A percentile compares a stretch with the other conserved stretches of the same genome.
Evolutionary conservation across 139 green algal species (phyloP).

Genomic region (Volvox reticuliferus): DNA sequence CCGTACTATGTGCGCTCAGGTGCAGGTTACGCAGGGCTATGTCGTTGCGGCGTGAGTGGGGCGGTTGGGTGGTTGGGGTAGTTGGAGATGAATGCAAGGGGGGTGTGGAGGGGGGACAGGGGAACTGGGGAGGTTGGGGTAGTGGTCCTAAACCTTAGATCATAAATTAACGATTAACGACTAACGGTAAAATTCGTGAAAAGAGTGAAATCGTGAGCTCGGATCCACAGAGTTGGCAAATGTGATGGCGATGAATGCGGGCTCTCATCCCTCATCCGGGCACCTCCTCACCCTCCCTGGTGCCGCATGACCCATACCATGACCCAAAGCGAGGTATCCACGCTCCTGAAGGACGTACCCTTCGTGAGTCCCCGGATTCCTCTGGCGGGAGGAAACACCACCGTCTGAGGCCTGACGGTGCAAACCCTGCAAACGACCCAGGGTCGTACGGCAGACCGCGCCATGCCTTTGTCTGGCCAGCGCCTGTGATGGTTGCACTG

Average conservation of each 20-base stretch:
- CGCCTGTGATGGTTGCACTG: neutral
- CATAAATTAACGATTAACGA: neutral
- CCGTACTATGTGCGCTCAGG: constrained; percentile 25
- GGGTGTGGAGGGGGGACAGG: neutral
- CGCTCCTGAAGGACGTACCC: neutral
- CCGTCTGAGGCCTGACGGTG: neutral
- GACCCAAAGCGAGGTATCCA: constrained; percentile 16
- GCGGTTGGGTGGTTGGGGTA: too few relatives aligned
- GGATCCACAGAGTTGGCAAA: too few relatives aligned
- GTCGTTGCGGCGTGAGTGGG: neutral
- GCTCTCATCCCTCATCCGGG: neutral
- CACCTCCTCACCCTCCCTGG: neutral
- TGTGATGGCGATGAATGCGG: neutral
- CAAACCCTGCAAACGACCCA: constrained; percentile 17
- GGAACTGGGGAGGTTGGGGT: neutral
- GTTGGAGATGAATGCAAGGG: too few relatives aligned
- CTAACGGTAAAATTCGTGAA: neutral
- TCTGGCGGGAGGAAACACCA: neutral
- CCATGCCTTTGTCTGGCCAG: neutral
- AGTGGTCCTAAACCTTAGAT: too few relatives aligned
- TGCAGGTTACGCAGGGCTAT: neutral
- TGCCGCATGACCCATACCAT: neutral
- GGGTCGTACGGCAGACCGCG: neutral
- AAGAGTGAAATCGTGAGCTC: neutral
- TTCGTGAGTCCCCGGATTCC: neutral